Percentiles rank a stretch among this genome's conserved stretches.
Conservation (phyloP, 1,139 yeast genomes). For the Protomyces macrosporus region DNA sequence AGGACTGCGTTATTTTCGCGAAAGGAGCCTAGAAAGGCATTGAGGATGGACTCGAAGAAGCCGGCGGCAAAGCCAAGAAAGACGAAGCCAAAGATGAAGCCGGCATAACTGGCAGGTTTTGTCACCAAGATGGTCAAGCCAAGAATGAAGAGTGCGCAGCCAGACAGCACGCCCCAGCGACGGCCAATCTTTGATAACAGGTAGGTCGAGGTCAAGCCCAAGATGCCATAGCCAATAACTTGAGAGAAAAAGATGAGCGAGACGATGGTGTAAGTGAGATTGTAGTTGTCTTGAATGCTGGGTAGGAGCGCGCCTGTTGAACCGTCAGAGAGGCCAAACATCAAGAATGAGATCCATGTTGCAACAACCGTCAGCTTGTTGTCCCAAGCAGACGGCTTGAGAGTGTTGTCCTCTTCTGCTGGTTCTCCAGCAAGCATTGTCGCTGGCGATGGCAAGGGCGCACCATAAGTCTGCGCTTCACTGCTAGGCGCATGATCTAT, state of each 20-base stretch:
- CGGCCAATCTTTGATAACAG: constrained; percentile 32
- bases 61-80: constrained; percentile 60
- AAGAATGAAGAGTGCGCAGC: constrained; percentile 42
- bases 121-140: constrained; percentile 45
- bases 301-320: constrained; percentile 50
- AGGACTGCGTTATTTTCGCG: constrained; percentile 48
- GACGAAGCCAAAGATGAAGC: constrained; percentile 51
- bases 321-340: constrained; percentile 44
- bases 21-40: constrained; percentile 52
- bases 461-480: no score
- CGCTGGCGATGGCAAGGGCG: no score
- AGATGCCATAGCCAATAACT: constrained; percentile 46
- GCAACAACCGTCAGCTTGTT: constrained; percentile 6
- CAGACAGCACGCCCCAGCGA: constrained; percentile 36
- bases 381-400: constrained; percentile 12
- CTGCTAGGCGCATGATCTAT: no score
- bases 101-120: constrained; percentile 42
- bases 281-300: constrained; percentile 41
- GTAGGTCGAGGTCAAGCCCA: constrained; percentile 44
- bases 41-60: constrained; percentile 51
- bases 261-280: constrained; percentile 43
- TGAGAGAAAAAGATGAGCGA: constrained; percentile 48
- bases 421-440: no score
- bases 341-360: constrained; percentile 23
- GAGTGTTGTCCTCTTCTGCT: background rate